Evolutionary conservation across 495 filamentous ascomycete genomes (phyloP), one percentile per base, ranked within the genome.

Genomic region (Penicillium dipodomyicola): DNA sequence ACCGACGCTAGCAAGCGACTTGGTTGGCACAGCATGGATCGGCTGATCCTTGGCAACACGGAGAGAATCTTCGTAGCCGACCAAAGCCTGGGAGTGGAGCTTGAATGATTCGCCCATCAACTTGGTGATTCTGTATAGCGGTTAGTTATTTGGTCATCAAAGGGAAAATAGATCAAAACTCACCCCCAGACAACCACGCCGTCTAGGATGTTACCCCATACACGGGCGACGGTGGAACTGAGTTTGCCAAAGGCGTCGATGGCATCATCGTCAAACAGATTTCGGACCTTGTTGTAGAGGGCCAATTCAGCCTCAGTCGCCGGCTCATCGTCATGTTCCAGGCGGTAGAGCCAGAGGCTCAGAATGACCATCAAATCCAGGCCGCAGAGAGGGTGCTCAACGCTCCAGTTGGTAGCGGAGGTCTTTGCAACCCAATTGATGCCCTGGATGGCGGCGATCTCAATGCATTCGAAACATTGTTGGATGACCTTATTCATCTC

Each of bases 401-500:
- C 87, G 75, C 94, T 98, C 94, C 94, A 98, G 78, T 98, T 97
- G 50, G 94, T 96, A 47, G 94, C 91, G 52, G 91, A 96, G 22
- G 92, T 97, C 65, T 92, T 85, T 7, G 95, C 94, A 46, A 98
- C 93, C 94, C 94, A 97, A 70, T 94, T 92, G 65, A 98, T 95
- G 59, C 92, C 94, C 68, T 96, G 91, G 51, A 89, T 72, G 42
- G 95, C 94, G 6, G 94, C 93, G 52, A 95, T 96, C 73, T 97
- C 93, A 69, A 98, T 92, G 78, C 92, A 97, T 73, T 97, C 90
- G 73, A 93, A 97, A 74, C 95, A 97, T 69, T 96, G 91, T 65
- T 96, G 87, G 46, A 97, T 95, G 64, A 98, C 92, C 74, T 95
- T 95, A 78, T 96, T 89, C 94, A 98, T 97, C 73, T 96, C 92